Evolutionary conservation across 371 early-diverging fungal species (phyloP).

Genomic region (Blakeslea trispora): DNA sequence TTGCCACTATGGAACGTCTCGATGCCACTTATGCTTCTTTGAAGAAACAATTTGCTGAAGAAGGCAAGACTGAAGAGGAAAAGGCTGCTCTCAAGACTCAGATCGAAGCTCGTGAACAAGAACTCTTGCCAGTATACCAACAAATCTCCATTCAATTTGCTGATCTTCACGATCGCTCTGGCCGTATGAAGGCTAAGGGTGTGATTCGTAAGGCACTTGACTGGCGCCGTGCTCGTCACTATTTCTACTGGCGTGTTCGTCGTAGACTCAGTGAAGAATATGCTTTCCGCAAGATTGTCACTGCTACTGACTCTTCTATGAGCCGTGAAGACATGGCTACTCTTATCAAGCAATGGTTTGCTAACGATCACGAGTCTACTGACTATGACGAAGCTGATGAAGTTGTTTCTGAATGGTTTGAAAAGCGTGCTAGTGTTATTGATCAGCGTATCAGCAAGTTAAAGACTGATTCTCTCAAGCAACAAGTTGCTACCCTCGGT

Average conservation of each 20-base stretch:
- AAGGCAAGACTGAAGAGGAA: constrained; percentile 48
- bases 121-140: constrained; percentile 86
- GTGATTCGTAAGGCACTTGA: constrained; percentile 80
- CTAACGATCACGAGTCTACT: constrained; percentile 28
- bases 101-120: constrained; percentile 83
- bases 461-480: constrained; percentile 38
- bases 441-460: constrained; percentile 49
- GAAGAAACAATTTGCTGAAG: constrained; percentile 65
- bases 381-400: constrained; percentile 59
- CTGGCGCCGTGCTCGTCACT: constrained; percentile 82
- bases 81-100: constrained; percentile 65
- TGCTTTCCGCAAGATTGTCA: constrained; percentile 55
- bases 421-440: constrained; percentile 49
- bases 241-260: constrained; percentile 94
- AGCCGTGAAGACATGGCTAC: constrained; percentile 50
- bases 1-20: constrained; percentile 91
- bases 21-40: constrained; percentile 76
- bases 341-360: constrained; percentile 64
- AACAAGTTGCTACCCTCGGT: constrained; percentile 43
- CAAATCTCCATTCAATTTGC: constrained; percentile 97
- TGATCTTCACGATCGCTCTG: constrained; percentile 96
- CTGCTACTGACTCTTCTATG: constrained; percentile 42
- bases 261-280: constrained; percentile 81
- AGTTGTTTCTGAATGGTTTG: constrained; percentile 67
- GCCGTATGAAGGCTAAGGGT: constrained; percentile 95